A percentile compares a stretch with the other conserved stretches of the same genome.
Conservation (phyloP, 352 stramenopile genomes). For the Blastocystis sp. region DNA sequence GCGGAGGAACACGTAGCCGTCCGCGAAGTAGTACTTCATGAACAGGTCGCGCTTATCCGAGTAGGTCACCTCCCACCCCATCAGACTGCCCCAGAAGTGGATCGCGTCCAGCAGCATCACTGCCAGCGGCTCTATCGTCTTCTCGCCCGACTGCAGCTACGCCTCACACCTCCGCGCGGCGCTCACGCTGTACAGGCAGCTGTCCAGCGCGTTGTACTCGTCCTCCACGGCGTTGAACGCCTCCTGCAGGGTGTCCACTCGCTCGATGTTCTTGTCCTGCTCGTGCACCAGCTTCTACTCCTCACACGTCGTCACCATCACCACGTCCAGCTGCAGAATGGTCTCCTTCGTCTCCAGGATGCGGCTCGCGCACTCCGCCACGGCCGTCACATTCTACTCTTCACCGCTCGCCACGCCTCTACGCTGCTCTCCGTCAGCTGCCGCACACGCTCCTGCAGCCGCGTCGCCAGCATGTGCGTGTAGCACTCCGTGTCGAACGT, state of each 20-base stretch:
- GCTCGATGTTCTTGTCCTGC: constrained; percentile 4
- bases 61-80: constrained; percentile 7
- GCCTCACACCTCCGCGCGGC: not conserved
- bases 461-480: not conserved
- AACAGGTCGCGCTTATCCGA: constrained; percentile 30
- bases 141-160: constrained; percentile 15
- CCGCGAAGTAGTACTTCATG: not conserved
- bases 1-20: not conserved
- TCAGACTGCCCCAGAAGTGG: constrained; percentile 10
- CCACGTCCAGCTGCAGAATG: constrained; percentile 9
- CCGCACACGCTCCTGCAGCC: not conserved
- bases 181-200: not conserved
- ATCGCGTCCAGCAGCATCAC: constrained; percentile 14
- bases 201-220: not conserved
- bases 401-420: not conserved
- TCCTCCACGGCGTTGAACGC: constrained; percentile 14
- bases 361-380: not conserved
- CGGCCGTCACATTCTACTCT: not conserved
- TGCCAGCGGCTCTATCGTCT: not conserved
- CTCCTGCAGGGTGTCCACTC: constrained; percentile 25
- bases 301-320: not conserved
- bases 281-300: constrained; percentile 9
- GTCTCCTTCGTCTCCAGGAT: not conserved
- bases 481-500: constrained; percentile 3
- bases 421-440: not conserved